Conservation (phyloP, 2,329 filamentous ascomycete species). For the Pestalotiopsis sp. region DNA sequence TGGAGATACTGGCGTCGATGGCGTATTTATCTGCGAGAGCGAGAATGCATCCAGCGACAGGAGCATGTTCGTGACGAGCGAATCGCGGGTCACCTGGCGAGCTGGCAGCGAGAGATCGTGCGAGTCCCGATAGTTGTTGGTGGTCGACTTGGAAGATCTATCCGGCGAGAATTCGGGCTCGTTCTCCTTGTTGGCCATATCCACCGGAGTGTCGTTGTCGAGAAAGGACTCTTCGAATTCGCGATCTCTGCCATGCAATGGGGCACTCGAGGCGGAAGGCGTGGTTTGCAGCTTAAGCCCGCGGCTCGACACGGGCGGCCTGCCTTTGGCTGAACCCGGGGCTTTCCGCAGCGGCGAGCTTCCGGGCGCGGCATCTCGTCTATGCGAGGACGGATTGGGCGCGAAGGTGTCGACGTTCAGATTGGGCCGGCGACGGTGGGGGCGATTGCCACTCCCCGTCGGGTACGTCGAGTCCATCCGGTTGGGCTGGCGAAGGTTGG, state of each 20-base stretch:
- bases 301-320: constrained; percentile 33
- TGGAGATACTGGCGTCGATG: constrained; percentile 27
- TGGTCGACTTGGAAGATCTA: constrained; percentile 21
- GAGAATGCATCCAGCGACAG: constrained; percentile 86
- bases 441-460: constrained; percentile 26
- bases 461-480: constrained; percentile 23
- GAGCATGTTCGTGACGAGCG: constrained; percentile 94
- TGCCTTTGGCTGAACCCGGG: constrained; percentile 28
- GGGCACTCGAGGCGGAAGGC: constrained; percentile 19
- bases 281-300: constrained; percentile 28
- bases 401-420: constrained; percentile 36
- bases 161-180: constrained; percentile 28
- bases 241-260: constrained; percentile 14
- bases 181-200: constrained; percentile 27
- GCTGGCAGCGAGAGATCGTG: constrained; percentile 85
- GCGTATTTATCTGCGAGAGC: constrained; percentile 44
- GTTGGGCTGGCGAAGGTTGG: neutral
- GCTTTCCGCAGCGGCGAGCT: constrained; percentile 29
- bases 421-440: constrained; percentile 34
- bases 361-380: constrained; percentile 26
- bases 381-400: constrained; percentile 11
- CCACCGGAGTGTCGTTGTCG: constrained; percentile 27
- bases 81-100: constrained; percentile 78
- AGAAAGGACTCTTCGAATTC: constrained; percentile 31
- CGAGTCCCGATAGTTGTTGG: constrained; percentile 55